A percentile compares a stretch with the other conserved stretches of the same genome.
Evolutionary conservation across 2,329 filamentous ascomycete species (phyloP).

Genomic region (Aspergillus sp.): DNA sequence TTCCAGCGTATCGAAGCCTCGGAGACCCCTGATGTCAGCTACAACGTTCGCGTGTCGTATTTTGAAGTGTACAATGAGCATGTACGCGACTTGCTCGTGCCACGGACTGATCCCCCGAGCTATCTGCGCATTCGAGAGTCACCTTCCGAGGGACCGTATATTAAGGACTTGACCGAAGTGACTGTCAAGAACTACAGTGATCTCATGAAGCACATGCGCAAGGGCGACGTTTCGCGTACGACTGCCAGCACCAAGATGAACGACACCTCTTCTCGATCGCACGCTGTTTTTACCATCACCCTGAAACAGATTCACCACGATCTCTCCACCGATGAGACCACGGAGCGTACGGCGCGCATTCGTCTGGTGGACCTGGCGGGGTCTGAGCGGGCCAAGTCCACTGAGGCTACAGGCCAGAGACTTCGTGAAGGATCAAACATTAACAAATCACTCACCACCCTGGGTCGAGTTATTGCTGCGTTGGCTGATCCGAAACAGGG

Average conservation of each 20-base stretch:
- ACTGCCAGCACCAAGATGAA: constrained; percentile 98
- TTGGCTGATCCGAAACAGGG: constrained; percentile 67
- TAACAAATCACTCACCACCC: constrained; percentile 95
- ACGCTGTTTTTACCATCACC: constrained; percentile 96
- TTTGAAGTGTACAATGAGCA: constrained; percentile 99
- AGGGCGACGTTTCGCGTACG: constrained; percentile 80
- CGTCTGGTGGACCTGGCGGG: constrained; percentile 91
- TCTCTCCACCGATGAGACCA: constrained; percentile 94
- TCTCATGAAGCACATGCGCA: constrained; percentile 83
- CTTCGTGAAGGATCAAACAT: constrained; percentile 95
- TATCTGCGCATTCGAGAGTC: constrained; percentile 98
- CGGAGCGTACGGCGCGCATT: constrained; percentile 88
- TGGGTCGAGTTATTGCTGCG: constrained; percentile 91
- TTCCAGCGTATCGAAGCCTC: constrained; percentile 86
- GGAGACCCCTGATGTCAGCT: constrained; percentile 85
- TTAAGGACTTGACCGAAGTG: constrained; percentile 91
- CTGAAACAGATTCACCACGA: constrained; percentile 98
- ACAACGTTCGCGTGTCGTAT: constrained; percentile 95
- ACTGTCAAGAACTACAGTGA: constrained; percentile 82
- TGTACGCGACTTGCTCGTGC: constrained; percentile 84
- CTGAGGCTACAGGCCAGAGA: constrained; percentile 85
- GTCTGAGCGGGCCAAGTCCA: constrained; percentile 89
- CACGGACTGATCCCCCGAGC: constrained; percentile 70
- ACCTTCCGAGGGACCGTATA: constrained; percentile 88
- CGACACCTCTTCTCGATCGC: constrained; percentile 91